Percentiles rank a stretch among this genome's conserved stretches.
phyloP scores from a whole-genome alignment of 805 yeast species.

The Metschnikowia cubensis region DNA sequence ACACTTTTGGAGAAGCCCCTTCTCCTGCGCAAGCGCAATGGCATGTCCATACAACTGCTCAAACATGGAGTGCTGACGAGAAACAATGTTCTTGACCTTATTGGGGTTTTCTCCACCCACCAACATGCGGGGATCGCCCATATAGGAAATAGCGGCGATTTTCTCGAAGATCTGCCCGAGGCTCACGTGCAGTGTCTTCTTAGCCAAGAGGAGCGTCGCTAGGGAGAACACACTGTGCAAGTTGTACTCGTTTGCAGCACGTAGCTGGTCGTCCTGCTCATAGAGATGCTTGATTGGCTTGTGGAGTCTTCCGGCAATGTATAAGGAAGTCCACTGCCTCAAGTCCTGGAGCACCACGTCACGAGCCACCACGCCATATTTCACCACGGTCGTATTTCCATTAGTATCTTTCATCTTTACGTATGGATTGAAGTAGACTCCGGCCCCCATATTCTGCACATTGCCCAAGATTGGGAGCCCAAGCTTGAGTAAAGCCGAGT shows the following conservation, averaged over 20 bases:
- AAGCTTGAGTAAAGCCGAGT: conserved; percentile 59
- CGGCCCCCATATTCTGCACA: conserved; percentile 75
- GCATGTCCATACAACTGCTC: conserved; percentile 71
- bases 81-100: conserved; percentile 81
- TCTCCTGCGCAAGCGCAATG: conserved; percentile 19
- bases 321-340: conserved; percentile 79
- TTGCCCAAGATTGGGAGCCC: conserved; percentile 34
- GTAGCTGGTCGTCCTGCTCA: conserved; percentile 49
- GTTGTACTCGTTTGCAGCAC: conserved; percentile 70
- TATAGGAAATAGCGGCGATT: conserved; percentile 76
- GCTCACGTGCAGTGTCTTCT: conserved; percentile 34
- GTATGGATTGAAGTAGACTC: conserved; percentile 91
- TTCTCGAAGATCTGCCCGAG: conserved; percentile 53
- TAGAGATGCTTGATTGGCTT: conserved; percentile 82
- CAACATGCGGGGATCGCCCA: conserved; percentile 85
- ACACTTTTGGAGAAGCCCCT: not conserved
- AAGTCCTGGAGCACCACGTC: conserved; percentile 62
- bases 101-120: conserved; percentile 90
- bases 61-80: conserved; percentile 67
- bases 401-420: conserved; percentile 52
- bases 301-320: conserved; percentile 88
- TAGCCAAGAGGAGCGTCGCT: conserved; percentile 56
- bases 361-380: conserved; percentile 81
- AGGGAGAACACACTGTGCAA: conserved; percentile 72
- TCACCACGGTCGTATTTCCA: conserved; percentile 43